Evolutionary conservation across 306 rosid genomes (phyloP).

Genomic region (Pterocarpus macrocarpus): DNA sequence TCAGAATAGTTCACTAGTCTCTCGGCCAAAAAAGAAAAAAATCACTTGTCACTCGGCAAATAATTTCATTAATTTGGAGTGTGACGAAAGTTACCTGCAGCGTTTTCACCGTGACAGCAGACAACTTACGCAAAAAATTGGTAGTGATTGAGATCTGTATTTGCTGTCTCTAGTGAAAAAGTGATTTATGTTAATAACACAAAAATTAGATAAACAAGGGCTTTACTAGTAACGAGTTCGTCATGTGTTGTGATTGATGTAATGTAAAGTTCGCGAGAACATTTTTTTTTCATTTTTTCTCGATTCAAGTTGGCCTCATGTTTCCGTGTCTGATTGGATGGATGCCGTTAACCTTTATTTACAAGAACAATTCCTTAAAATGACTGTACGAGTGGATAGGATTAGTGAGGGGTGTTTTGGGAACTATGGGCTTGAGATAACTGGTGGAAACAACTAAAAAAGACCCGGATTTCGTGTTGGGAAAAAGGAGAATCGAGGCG

Average conservation of each 20-base stretch:
- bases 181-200: not conserved
- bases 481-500: constrained; percentile 55
- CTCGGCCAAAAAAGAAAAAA: no score
- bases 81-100: not conserved
- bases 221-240: not conserved
- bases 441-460: constrained; percentile 43
- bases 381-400: constrained; percentile 60
- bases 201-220: constrained; percentile 3
- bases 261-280: not conserved
- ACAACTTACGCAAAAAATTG: not conserved
- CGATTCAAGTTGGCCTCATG: constrained; percentile 2
- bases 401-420: constrained; percentile 46
- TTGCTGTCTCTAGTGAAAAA: constrained; percentile 3
- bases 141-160: constrained; percentile 4
- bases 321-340: constrained; percentile 42
- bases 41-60: not conserved
- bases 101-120: constrained; percentile 12
- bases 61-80: not conserved
- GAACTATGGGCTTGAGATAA: constrained; percentile 23
- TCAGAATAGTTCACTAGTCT: no score
- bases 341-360: constrained; percentile 33
- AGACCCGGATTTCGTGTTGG: constrained; percentile 57
- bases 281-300: constrained; percentile 14
- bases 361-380: not conserved
- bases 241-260: constrained; percentile 29